These are phyloP conservation scores for Aspergillus unguis DNA, from an alignment of 2,329 filamentous ascomycete genomes.

Conservation along the genomic window DNA sequence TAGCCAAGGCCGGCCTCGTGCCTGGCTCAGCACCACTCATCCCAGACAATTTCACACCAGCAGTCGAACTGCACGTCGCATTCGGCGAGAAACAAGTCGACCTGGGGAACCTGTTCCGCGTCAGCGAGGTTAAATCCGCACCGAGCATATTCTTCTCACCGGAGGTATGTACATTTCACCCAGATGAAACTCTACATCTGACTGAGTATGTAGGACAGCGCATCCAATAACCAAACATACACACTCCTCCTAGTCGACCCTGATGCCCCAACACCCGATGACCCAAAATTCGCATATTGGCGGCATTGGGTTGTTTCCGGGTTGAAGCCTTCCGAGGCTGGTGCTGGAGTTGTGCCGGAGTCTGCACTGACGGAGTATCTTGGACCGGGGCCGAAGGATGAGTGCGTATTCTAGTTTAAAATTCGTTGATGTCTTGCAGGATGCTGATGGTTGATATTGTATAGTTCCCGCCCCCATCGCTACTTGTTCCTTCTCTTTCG, in stretches of 20 bases:
- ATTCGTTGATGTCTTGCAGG: no score
- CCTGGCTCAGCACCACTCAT: constrained; percentile 12
- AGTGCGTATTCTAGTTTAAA: no score
- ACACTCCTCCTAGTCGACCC: constrained; percentile 17
- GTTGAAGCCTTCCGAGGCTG: neutral
- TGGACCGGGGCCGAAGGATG: constrained; percentile 19
- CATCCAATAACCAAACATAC: constrained; percentile 1
- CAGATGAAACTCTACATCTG: neutral
- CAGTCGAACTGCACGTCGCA: constrained; percentile 4
- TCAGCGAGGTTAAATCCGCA: constrained; percentile 13
- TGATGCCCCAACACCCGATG: constrained; percentile 17
- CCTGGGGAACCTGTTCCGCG: constrained; percentile 14
- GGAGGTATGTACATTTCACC: constrained; percentile 7
- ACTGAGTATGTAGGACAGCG: neutral
- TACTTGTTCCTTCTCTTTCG: constrained; percentile 17
- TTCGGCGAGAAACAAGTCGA: constrained; percentile 9
- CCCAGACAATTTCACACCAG: constrained; percentile 9
- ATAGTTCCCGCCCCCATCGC: constrained; percentile 15
- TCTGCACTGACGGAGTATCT: constrained; percentile 16
- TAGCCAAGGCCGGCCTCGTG: constrained; percentile 5
- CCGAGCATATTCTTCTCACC: constrained; percentile 9
- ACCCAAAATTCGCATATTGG: constrained; percentile 20
- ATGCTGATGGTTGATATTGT: neutral
- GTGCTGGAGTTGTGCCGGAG: neutral
- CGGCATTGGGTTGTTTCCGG: constrained; percentile 18